Conservation (phyloP, 2,329 filamentous ascomycete species). For the Aspergillus hortae region DNA sequence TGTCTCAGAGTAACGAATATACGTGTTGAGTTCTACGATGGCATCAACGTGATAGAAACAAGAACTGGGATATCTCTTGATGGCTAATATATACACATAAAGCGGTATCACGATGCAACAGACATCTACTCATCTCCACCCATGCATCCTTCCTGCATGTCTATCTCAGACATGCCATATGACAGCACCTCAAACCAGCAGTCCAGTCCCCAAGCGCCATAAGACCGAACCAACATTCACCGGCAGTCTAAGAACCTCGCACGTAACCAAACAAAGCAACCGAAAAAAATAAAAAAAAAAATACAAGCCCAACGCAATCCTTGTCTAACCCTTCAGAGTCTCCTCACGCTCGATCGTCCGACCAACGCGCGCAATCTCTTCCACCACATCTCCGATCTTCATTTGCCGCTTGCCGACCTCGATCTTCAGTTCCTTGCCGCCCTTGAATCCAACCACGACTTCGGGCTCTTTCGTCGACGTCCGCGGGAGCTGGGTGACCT, state of each 20-base stretch:
- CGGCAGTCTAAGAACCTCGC: neutral
- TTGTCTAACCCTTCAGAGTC: constrained; percentile 58
- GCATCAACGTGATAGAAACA: neutral
- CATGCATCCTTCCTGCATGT: neutral
- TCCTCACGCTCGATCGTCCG: constrained; percentile 76
- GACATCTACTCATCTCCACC: neutral
- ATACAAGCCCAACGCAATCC: neutral
- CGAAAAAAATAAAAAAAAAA: neutral
- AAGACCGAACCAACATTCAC: neutral
- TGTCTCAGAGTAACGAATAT: neutral
- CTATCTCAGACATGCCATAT: too few species aligned
- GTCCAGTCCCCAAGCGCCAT: constrained; percentile 4
- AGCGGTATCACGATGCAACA: constrained; percentile 10
- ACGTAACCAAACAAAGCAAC: neutral
- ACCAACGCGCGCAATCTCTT: constrained; percentile 88
- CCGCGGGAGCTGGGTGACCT: constrained; percentile 70
- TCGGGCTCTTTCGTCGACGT: constrained; percentile 64
- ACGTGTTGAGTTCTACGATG: neutral
- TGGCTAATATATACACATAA: constrained; percentile 11
- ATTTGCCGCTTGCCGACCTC: constrained; percentile 74
- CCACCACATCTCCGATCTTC: constrained; percentile 79
- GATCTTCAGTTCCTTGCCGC: constrained; percentile 84
- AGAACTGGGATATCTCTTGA: constrained; percentile 4
- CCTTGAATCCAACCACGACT: constrained; percentile 84
- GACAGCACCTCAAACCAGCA: neutral